phyloP scores from a whole-genome alignment of 1,284 basidiomycete genomes.

The Cystobasidium pallidum region DNA sequence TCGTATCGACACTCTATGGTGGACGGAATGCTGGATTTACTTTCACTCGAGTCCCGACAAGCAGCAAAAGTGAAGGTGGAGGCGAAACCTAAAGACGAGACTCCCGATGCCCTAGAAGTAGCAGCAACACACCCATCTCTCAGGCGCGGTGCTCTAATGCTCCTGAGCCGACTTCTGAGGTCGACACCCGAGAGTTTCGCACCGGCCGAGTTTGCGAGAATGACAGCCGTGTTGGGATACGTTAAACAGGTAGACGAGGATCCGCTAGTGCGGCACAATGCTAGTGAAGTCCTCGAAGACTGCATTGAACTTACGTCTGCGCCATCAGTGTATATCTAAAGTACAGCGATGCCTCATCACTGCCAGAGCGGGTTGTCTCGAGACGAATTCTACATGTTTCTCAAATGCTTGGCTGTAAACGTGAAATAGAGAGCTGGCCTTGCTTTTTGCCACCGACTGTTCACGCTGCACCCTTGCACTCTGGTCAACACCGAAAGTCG shows the following conservation, averaged over 20 bases:
- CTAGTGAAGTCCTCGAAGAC: conserved; percentile 69
- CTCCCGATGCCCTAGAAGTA: conserved; percentile 62
- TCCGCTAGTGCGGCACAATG: conserved; percentile 73
- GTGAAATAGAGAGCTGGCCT: background rate
- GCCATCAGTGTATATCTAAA: no score
- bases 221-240: conserved; percentile 70
- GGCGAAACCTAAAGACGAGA: no score
- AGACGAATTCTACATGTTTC: no score
- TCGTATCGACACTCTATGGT: conserved; percentile 68
- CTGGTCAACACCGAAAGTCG: background rate
- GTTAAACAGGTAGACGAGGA: conserved; percentile 74
- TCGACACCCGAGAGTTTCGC: conserved; percentile 27
- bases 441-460: conserved; percentile 2
- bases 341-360: no score
- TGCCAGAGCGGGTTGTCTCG: no score
- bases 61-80: background rate
- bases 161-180: conserved; percentile 67
- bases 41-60: conserved; percentile 67
- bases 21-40: conserved; percentile 71
- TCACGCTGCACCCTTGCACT: background rate
- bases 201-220: conserved; percentile 61
- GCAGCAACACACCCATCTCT: conserved; percentile 74
- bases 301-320: conserved; percentile 23
- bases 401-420: no score
- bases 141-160: conserved; percentile 77